These are phyloP conservation scores for Carex myosuroides DNA, from an alignment of 176 grass and related monocot species.

Conservation along the genomic window DNA sequence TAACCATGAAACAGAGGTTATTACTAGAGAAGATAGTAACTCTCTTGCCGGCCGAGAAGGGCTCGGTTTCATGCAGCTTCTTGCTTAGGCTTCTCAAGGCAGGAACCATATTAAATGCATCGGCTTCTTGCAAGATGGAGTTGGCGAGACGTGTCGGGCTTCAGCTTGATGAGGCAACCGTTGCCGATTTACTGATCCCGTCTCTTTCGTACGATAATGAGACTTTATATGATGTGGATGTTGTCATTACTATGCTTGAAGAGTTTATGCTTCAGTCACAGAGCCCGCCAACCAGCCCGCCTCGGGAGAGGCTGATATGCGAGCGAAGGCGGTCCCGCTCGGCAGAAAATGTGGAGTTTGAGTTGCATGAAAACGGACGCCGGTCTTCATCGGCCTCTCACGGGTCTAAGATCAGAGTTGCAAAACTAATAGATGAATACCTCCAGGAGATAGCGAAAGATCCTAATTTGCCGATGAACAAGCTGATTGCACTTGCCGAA, in stretches of 20 bases:
- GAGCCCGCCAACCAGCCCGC: conserved; percentile 47
- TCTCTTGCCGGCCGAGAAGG: conserved; percentile 53
- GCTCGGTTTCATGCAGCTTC: conserved; percentile 70
- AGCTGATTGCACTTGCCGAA: conserved; percentile 71
- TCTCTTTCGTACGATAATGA: conserved; percentile 36
- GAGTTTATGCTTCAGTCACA: conserved; percentile 68
- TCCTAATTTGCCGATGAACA: conserved; percentile 61
- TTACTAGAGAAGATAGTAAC: conserved; percentile 83
- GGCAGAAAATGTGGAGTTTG: conserved; percentile 72
- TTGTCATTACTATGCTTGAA: conserved; percentile 49
- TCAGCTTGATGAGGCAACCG: conserved; percentile 68
- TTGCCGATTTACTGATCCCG: conserved; percentile 64
- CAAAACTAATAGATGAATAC: conserved; percentile 66
- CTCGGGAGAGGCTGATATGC: conserved; percentile 11
- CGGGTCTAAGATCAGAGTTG: conserved; percentile 48
- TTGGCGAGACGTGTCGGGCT: conserved; percentile 48
- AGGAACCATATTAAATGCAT: conserved; percentile 54
- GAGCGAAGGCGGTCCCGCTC: conserved; percentile 71
- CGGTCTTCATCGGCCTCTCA: conserved; percentile 66
- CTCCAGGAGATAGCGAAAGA: conserved; percentile 56
- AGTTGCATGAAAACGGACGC: conserved; percentile 41
- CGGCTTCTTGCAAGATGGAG: conserved; percentile 49
- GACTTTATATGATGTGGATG: conserved; percentile 59
- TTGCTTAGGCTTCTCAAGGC: conserved; percentile 81
- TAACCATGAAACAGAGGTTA: conserved; percentile 41